A percentile compares a stretch with the other conserved stretches of the same genome.
Evolutionary conservation across 225 moss, liverwort and hornwort species (phyloP).

Genomic region (Physcomitrium patens): DNA sequence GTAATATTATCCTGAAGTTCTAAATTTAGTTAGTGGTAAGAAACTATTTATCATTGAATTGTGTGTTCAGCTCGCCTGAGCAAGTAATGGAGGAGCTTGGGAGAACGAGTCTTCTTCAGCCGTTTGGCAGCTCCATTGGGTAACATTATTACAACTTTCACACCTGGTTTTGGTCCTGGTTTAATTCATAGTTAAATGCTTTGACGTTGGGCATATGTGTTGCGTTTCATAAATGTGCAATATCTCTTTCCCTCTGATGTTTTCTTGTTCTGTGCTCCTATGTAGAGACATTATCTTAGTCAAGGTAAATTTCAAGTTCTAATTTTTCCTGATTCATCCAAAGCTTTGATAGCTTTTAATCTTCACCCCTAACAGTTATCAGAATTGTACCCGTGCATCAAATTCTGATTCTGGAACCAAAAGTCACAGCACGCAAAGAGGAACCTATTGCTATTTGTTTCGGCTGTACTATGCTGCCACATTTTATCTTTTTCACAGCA

Average conservation of each 20-base stretch:
- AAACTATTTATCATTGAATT: conserved; percentile 26
- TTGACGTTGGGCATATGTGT: background rate
- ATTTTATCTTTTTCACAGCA: background rate
- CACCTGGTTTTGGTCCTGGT: conserved; percentile 25
- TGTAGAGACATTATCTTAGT: conserved; percentile 2
- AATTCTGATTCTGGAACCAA: conserved; percentile 8
- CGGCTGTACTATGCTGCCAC: conserved; percentile 8
- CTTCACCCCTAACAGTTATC: conserved; percentile 9
- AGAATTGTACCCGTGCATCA: background rate
- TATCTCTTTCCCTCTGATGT: background rate
- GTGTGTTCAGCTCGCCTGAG: conserved; percentile 69
- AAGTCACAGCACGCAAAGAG: conserved; percentile 7
- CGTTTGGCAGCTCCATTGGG: conserved; percentile 73
- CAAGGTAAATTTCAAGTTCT: background rate
- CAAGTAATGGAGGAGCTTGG: conserved; percentile 83
- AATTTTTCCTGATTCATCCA: conserved; percentile 11
- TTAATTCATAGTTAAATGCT: conserved; percentile 16
- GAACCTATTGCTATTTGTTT: conserved; percentile 1
- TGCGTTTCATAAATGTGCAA: conserved; percentile 12
- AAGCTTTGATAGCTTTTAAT: conserved; percentile 5
- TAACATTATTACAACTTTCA: conserved; percentile 30
- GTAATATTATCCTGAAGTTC: background rate
- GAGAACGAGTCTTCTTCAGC: conserved; percentile 83
- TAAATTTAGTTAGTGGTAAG: background rate
- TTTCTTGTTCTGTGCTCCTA: conserved; percentile 21